A percentile compares a stretch with the other conserved stretches of the same genome.
Conservation (phyloP, 176 grass and related monocot species). For the Oryza australiensis region DNA sequence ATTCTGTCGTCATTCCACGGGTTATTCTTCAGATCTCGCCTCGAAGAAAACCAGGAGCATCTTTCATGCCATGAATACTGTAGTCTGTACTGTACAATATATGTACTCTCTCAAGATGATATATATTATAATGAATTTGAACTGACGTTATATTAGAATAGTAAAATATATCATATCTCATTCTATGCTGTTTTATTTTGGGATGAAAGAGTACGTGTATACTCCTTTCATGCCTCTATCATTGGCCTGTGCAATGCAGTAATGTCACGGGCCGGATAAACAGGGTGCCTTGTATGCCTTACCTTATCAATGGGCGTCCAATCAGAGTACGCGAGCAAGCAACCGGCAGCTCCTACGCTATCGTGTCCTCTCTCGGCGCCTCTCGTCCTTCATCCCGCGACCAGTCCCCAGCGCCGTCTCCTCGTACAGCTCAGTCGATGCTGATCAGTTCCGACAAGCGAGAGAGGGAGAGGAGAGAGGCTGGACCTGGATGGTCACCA, state of each 20-base stretch:
- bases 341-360: not conserved
- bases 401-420: too few relatives aligned
- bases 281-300: too few relatives aligned
- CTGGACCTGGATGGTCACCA: not conserved
- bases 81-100: too few relatives aligned
- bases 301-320: not conserved
- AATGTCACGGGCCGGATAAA: not conserved
- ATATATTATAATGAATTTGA: too few relatives aligned
- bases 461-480: constrained; percentile 8
- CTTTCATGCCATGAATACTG: too few relatives aligned
- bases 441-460: not conserved
- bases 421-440: not conserved
- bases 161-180: too few relatives aligned
- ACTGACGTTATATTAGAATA: too few relatives aligned
- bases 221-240: not conserved
- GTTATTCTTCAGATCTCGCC: not conserved
- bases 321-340: not conserved
- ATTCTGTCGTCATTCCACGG: not conserved
- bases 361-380: constrained; percentile 10
- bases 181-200: too few relatives aligned
- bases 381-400: too few relatives aligned
- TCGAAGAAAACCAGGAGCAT: not conserved
- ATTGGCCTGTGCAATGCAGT: not conserved
- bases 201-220: too few relatives aligned
- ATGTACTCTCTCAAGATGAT: too few relatives aligned